These are phyloP conservation scores for Drosera capensis DNA, from an alignment of 148 eudicot species.

Conservation along the genomic window DNA sequence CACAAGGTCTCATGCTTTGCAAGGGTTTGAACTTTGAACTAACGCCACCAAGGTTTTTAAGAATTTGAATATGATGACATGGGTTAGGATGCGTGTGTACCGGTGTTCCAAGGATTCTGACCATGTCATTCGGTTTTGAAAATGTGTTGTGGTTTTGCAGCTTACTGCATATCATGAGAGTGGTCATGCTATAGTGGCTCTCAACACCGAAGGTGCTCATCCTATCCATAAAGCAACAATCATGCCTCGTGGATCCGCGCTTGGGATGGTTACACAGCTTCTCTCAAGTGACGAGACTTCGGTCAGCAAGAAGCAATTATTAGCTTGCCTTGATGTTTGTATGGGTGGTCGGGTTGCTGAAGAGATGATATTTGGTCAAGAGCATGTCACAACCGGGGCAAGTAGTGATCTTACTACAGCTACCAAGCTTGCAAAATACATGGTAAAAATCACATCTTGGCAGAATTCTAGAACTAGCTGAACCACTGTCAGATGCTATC, in stretches of 20 bases:
- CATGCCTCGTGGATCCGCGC: constrained; percentile 90
- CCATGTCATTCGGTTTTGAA: background rate
- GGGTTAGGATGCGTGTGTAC: no score
- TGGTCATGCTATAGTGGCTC: constrained; percentile 93
- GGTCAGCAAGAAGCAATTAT: constrained; percentile 70
- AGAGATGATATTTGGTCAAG: constrained; percentile 91
- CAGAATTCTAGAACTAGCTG: no score
- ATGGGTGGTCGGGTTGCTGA: constrained; percentile 99
- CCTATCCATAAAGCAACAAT: constrained; percentile 97
- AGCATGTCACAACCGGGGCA: constrained; percentile 88
- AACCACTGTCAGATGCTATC: no score
- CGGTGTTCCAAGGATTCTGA: no score
- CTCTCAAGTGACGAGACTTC: constrained; percentile 90
- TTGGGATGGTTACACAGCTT: constrained; percentile 97
- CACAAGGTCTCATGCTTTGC: no score
- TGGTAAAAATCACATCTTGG: constrained; percentile 30
- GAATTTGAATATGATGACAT: no score
- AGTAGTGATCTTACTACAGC: constrained; percentile 85
- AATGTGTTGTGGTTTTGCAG: constrained; percentile 19
- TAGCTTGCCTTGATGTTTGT: constrained; percentile 99
- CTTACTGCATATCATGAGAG: constrained; percentile 98
- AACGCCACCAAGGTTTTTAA: no score
- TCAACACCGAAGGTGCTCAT: constrained; percentile 89
- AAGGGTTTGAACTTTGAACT: no score
- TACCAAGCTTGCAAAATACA: constrained; percentile 87